These are phyloP conservation scores for Cutaneotrichosporon sp. DNA, from an alignment of 1,284 basidiomycete genomes.

Conservation along the genomic window DNA sequence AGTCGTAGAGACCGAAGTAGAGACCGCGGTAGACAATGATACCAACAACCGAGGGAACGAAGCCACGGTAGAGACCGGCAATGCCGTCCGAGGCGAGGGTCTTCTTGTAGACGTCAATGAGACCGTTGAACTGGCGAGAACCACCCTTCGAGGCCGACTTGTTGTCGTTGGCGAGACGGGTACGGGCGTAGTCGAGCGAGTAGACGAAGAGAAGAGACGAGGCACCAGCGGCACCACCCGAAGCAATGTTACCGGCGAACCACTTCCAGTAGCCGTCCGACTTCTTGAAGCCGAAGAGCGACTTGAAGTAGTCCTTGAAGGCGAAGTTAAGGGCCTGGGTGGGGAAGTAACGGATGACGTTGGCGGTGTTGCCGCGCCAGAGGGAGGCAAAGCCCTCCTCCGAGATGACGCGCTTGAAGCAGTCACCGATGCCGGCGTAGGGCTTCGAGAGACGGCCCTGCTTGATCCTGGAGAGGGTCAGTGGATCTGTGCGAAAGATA, in stretches of 20 bases:
- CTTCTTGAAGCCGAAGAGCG: conserved; percentile 88
- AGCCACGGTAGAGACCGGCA: conserved; percentile 90
- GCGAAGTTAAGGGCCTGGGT: conserved; percentile 95
- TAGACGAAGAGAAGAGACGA: conserved; percentile 93
- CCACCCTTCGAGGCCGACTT: conserved; percentile 87
- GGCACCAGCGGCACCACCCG: conserved; percentile 95
- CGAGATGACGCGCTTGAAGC: conserved; percentile 78
- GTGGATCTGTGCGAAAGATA: neutral
- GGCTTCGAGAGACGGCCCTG: conserved; percentile 87
- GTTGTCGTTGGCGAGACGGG: conserved; percentile 90
- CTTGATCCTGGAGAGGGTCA: conserved; percentile 65
- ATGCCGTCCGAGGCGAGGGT: conserved; percentile 85
- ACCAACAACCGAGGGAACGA: conserved; percentile 89
- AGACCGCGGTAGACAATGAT: conserved; percentile 88
- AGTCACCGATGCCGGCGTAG: conserved; percentile 91
- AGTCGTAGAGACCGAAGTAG: conserved; percentile 87
- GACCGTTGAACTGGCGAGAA: conserved; percentile 87
- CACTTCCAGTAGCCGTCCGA: conserved; percentile 83
- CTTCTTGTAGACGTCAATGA: conserved; percentile 88
- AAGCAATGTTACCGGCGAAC: conserved; percentile 89
- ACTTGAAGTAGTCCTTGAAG: conserved; percentile 98
- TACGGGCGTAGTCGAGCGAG: conserved; percentile 93
- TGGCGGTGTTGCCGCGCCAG: conserved; percentile 96
- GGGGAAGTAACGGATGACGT: conserved; percentile 97
- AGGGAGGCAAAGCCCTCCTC: conserved; percentile 89